phyloP scores from a whole-genome alignment of 768 basidiomycete genomes.

The Suillus discolor region DNA sequence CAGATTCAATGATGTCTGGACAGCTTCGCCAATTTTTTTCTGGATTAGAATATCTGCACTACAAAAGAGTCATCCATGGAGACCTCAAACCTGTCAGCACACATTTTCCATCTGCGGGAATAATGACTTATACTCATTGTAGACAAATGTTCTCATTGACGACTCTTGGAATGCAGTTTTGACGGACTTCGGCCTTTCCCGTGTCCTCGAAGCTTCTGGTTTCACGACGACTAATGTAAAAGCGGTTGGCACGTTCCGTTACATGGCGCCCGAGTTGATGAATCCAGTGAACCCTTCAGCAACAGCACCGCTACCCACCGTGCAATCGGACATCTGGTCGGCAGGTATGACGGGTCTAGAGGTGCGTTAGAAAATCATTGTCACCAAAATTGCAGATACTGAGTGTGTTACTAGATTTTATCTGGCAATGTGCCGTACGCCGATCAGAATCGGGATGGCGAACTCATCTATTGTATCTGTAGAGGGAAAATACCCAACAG shows the following conservation, averaged over 20 bases:
- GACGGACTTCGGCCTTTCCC: conserved; percentile 44
- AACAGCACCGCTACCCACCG: conserved; percentile 23
- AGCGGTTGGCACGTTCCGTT: conserved; percentile 38
- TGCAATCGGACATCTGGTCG: conserved; percentile 38
- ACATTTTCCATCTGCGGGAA: background rate
- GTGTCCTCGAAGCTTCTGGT: conserved; percentile 36
- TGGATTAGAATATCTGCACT: conserved; percentile 29
- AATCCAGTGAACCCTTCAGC: conserved; percentile 14
- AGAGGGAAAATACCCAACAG: background rate
- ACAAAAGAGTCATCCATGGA: conserved; percentile 32
- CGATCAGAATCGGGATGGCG: background rate
- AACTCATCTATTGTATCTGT: background rate
- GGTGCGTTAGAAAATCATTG: conserved; percentile 19
- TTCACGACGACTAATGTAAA: conserved; percentile 36
- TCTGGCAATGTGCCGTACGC: conserved; percentile 6
- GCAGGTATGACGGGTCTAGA: conserved; percentile 39
- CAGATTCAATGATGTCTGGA: background rate
- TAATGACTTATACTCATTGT: background rate
- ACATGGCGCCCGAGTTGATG: conserved; percentile 42
- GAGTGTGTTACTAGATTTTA: conserved; percentile 7
- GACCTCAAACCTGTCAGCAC: conserved; percentile 40
- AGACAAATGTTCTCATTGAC: conserved; percentile 41
- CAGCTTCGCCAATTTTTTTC: conserved; percentile 25
- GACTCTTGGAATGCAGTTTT: conserved; percentile 34
- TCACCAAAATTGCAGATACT: background rate